These are phyloP conservation scores for Cutaneotrichosporon sp. DNA, from an alignment of 1,284 basidiomycete genomes.

Conservation along the genomic window DNA sequence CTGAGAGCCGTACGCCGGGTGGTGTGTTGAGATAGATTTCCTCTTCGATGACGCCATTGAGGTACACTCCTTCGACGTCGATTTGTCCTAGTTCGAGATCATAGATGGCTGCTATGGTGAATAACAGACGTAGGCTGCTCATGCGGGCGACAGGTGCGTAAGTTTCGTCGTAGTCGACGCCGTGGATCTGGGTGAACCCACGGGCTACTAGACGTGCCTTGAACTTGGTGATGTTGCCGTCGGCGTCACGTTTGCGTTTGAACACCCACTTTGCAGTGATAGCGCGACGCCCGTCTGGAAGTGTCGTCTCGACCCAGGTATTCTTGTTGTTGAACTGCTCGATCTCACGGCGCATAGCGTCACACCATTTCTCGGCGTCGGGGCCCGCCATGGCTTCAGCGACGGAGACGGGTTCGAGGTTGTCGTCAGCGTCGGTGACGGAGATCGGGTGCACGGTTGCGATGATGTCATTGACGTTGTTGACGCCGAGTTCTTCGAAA, in stretches of 20 bases:
- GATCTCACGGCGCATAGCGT: conserved; percentile 5
- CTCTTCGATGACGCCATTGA: conserved; percentile 55
- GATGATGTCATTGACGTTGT: not conserved
- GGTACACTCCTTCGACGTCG: conserved; percentile 58
- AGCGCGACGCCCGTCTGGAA: conserved; percentile 5
- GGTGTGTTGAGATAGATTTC: conserved; percentile 48
- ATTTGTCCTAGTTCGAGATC: conserved; percentile 54
- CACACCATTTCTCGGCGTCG: not conserved
- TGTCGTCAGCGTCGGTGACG: too few relatives aligned
- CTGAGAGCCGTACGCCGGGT: not conserved
- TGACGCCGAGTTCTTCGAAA: not conserved
- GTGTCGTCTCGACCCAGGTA: not conserved
- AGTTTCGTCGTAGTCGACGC: conserved; percentile 56
- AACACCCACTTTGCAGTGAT: conserved; percentile 30
- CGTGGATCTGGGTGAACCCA: conserved; percentile 55
- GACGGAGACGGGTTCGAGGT: not conserved
- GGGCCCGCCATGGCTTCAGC: not conserved
- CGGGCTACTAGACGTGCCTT: conserved; percentile 56
- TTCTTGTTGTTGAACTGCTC: conserved; percentile 5
- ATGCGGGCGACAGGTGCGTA: conserved; percentile 54
- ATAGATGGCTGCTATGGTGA: conserved; percentile 53
- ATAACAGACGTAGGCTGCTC: conserved; percentile 50
- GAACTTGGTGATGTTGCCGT: conserved; percentile 40
- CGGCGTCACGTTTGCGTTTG: conserved; percentile 48
- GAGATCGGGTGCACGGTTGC: too few relatives aligned